Conservation (phyloP, 2,329 filamentous ascomycete genomes). For the Ophiocordyceps unilateralis region DNA sequence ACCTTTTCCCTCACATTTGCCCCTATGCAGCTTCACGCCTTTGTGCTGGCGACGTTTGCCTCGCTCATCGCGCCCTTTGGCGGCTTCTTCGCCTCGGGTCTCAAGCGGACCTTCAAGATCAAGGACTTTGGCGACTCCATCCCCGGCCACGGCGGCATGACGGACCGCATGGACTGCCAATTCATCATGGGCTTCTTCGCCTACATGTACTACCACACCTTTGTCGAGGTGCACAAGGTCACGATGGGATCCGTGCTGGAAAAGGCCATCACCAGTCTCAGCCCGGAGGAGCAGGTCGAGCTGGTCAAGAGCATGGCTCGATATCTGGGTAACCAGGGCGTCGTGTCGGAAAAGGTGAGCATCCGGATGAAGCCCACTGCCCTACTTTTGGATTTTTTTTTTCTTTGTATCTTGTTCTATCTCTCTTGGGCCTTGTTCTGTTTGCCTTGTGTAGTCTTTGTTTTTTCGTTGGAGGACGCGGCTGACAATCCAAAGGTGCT, state of each 20-base stretch:
- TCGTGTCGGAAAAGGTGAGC: conserved; percentile 14
- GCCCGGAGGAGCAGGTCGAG: conserved; percentile 77
- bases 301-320: conserved; percentile 46
- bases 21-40: conserved; percentile 86
- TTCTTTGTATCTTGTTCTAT: too few species aligned
- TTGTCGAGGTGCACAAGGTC: conserved; percentile 78
- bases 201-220: conserved; percentile 97
- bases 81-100: conserved; percentile 91
- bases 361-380: too few species aligned
- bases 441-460: too few species aligned
- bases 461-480: too few species aligned
- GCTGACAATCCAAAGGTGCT: too few species aligned
- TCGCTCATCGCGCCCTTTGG: conserved; percentile 95
- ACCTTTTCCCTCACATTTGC: conserved; percentile 54
- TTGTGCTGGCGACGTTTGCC: conserved; percentile 81
- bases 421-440: too few species aligned
- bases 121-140: conserved; percentile 99
- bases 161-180: conserved; percentile 97
- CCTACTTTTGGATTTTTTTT: too few species aligned
- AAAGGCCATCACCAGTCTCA: conserved; percentile 76
- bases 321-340: conserved; percentile 49
- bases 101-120: conserved; percentile 98
- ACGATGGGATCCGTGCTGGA: conserved; percentile 80
- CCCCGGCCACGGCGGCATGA: conserved; percentile 93
- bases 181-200: conserved; percentile 99